Conservation (phyloP, 352 stramenopile species). For the Plasmopara halstedii region DNA sequence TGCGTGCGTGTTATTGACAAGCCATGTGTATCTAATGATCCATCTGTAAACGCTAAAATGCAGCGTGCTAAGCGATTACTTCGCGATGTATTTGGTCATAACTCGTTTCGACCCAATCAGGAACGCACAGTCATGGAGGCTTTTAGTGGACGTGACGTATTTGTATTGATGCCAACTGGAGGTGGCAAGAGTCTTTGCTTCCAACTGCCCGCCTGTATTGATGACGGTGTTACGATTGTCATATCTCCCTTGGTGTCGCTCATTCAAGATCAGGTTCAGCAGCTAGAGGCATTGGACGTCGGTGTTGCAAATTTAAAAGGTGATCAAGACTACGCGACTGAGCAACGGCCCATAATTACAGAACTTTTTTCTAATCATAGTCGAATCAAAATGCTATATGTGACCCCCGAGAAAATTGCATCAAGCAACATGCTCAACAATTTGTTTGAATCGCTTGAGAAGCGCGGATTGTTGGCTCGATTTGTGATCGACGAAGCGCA, state of each 20-base stretch:
- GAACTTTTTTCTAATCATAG: slow-evolving; percentile 79
- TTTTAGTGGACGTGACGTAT: slow-evolving; percentile 92
- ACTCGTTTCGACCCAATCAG: slow-evolving; percentile 92
- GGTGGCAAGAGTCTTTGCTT: slow-evolving; percentile 99
- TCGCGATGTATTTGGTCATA: slow-evolving; percentile 93
- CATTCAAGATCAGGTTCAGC: slow-evolving; percentile 99
- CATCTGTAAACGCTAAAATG: slow-evolving; percentile 57
- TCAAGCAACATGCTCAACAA: slow-evolving; percentile 81
- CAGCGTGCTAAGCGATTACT: slow-evolving; percentile 60
- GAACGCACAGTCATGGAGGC: slow-evolving; percentile 91
- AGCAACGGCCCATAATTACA: slow-evolving; percentile 81
- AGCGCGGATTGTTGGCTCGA: slow-evolving; percentile 83
- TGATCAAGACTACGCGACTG: slow-evolving; percentile 82
- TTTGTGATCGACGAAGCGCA: slow-evolving; percentile 98
- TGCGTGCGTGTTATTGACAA: slow-evolving; percentile 11
- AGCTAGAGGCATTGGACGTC: slow-evolving; percentile 90
- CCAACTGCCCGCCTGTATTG: slow-evolving; percentile 86
- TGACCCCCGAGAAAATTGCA: slow-evolving; percentile 97
- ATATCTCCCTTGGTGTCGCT: slow-evolving; percentile 98
- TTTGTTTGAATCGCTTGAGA: slow-evolving; percentile 76
- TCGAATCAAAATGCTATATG: slow-evolving; percentile 96
- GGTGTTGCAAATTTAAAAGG: slow-evolving; percentile 79
- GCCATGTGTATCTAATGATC: slow-evolving; percentile 39
- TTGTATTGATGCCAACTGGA: slow-evolving; percentile 99
- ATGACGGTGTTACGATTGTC: slow-evolving; percentile 93